phyloP scores from a whole-genome alignment of 2,329 filamentous ascomycete genomes.

The Colletotrichum horii region DNA sequence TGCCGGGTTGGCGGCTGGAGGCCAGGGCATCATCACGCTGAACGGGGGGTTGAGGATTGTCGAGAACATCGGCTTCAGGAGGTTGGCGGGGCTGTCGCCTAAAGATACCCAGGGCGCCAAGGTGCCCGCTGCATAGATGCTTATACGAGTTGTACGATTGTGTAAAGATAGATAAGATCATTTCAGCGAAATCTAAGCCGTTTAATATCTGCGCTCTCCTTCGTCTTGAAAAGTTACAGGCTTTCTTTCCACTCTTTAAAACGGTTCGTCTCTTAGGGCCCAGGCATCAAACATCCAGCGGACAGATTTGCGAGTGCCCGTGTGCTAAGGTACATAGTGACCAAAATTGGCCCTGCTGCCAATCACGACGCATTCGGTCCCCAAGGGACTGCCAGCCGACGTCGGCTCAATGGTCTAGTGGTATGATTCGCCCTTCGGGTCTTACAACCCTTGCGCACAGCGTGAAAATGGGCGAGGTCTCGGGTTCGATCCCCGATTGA shows the following conservation, averaged over 20 bases:
- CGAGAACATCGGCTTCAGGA: slow-evolving; percentile 39
- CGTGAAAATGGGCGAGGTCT: slow-evolving; percentile 15
- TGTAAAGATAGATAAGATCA: background rate
- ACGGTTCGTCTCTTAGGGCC: background rate
- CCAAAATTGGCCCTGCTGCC: background rate
- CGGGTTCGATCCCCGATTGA: slow-evolving; percentile 20
- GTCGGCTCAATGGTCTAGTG: slow-evolving; percentile 19
- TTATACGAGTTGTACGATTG: background rate
- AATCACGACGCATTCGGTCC: background rate
- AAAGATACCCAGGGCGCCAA: background rate
- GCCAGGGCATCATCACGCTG: slow-evolving; percentile 35
- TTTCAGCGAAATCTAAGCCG: background rate
- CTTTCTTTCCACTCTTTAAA: background rate
- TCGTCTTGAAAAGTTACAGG: background rate
- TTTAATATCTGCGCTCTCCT: background rate
- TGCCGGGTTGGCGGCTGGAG: slow-evolving; percentile 25
- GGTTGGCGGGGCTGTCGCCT: slow-evolving; percentile 31
- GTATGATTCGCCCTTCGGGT: slow-evolving; percentile 22
- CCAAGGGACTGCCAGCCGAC: background rate
- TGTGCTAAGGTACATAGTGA: background rate
- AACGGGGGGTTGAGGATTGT: slow-evolving; percentile 38
- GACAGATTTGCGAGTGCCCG: background rate
- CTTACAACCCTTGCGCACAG: background rate
- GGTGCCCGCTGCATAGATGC: background rate
- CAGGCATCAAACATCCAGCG: background rate